Base-by-base conservation (phyloP, 352 stramenopile species). In the Pythium dissimile region DNA sequence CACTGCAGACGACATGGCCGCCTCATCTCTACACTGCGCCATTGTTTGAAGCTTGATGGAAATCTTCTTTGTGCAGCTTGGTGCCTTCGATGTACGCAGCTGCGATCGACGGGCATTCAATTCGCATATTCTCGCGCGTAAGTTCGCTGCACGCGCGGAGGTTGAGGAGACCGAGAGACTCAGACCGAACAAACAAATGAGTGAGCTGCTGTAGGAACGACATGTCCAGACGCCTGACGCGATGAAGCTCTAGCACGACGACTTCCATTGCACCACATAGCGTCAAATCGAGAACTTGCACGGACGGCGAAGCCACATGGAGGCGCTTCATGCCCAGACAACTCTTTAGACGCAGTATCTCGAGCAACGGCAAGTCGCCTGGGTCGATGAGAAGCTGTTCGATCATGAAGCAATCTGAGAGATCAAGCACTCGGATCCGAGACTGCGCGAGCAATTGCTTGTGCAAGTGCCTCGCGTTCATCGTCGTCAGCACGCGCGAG, bases 151-250 rank as follows among this genome's bases (percentile, higher is more conserved):
- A 84, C 12, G 72, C 75, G n/a, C 57, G 69, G 2, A 92, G 56
- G 18, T 77, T 77, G 15, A 89, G 55, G 16, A 53, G 44, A 3
- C 52, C 61, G 6, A 92, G 61, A 5, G 69, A 66, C 18, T 60
- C 52, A 9, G 77, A 77, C 18, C 68, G 70, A 26, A 92, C 64
- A 42, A 75, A 78, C 44, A 89, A 44, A 27, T 86, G 67, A 21
- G 66, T 80, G 42, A 92, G 59, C 15, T 64, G 69, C 60, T 79
- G 79, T 27, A 89, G 61, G 24, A 78, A 86, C n/a, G 81, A 87
- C 47, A 89, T 54, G 37, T 92, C 71, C 16, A 89, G 56, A 0
- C 54, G 39, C n/a, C 47, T 58, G 1, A 65, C 51, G 1, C 26
- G 30, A 24, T 72, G 57, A 2, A 89, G 28, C 44, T 88, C 69